phyloP scores from a whole-genome alignment of 495 filamentous ascomycete species.

The Choiromyces venosus region DNA sequence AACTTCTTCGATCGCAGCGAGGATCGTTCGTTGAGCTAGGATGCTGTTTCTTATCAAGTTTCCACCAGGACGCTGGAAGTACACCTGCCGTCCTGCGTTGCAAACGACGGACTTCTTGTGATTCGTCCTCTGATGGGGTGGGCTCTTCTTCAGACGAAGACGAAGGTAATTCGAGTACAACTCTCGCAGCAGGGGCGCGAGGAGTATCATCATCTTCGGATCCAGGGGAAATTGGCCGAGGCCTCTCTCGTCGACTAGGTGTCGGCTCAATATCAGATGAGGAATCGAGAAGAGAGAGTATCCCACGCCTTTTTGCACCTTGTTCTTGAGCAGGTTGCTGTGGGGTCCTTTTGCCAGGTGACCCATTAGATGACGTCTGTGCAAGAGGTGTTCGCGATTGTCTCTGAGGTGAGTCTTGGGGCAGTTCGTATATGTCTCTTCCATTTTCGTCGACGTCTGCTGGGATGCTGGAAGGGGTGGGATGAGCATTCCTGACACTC shows the following conservation, averaged over 20 bases:
- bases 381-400: constrained; percentile 1
- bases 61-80: constrained; percentile 83
- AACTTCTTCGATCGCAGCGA: constrained; percentile 43
- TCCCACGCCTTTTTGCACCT: constrained; percentile 13
- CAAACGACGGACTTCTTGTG: constrained; percentile 46
- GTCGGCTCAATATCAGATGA: constrained; percentile 23
- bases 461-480: background rate
- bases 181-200: background rate
- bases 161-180: constrained; percentile 20
- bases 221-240: background rate
- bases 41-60: constrained; percentile 56
- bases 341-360: background rate
- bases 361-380: constrained; percentile 5
- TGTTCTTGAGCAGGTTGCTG: background rate
- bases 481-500: constrained; percentile 11
- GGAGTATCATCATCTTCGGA: background rate
- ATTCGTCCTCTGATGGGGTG: constrained; percentile 43
- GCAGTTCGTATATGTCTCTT: constrained; percentile 34
- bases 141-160: constrained; percentile 10
- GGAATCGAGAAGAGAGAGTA: constrained; percentile 28
- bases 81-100: constrained; percentile 67
- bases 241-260: background rate
- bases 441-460: background rate
- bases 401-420: constrained; percentile 5
- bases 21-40: constrained; percentile 41